phyloP scores from a whole-genome alignment of 2,329 filamentous ascomycete species.

The Karstenula rhodostoma region DNA sequence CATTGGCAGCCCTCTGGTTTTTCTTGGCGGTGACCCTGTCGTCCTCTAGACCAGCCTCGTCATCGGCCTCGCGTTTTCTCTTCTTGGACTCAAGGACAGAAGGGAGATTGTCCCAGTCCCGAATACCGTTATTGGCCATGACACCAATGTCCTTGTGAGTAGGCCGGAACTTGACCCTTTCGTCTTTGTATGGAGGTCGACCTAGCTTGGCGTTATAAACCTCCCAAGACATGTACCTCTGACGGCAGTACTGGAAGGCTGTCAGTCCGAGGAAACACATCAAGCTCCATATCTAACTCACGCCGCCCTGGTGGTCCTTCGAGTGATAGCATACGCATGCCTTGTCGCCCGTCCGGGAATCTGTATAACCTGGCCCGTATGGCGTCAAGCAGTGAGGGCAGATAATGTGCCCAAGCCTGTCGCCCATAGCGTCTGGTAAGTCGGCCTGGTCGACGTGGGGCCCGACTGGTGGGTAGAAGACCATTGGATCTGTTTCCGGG shows the following conservation, averaged over 20 bases:
- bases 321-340: not conserved
- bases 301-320: not conserved
- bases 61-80: not conserved
- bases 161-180: too few relatives aligned
- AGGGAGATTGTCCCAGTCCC: not conserved
- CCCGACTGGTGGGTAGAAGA: not conserved
- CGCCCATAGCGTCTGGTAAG: not conserved
- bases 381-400: not conserved
- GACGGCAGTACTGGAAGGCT: not conserved
- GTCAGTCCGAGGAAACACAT: not conserved
- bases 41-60: not conserved
- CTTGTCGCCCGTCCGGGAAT: not conserved
- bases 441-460: not conserved
- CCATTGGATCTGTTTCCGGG: not conserved
- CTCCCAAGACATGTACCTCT: not conserved
- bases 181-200: too few relatives aligned
- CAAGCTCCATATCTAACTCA: not conserved
- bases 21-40: not conserved
- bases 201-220: not conserved
- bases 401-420: not conserved
- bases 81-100: not conserved
- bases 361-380: not conserved
- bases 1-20: not conserved
- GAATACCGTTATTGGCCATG: not conserved
- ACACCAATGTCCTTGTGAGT: too few relatives aligned